Evolutionary conservation across 192 early-diverging fungal species (phyloP), one percentile per base, ranked within the genome.

Genomic region (Entomortierella chlamydospora): DNA sequence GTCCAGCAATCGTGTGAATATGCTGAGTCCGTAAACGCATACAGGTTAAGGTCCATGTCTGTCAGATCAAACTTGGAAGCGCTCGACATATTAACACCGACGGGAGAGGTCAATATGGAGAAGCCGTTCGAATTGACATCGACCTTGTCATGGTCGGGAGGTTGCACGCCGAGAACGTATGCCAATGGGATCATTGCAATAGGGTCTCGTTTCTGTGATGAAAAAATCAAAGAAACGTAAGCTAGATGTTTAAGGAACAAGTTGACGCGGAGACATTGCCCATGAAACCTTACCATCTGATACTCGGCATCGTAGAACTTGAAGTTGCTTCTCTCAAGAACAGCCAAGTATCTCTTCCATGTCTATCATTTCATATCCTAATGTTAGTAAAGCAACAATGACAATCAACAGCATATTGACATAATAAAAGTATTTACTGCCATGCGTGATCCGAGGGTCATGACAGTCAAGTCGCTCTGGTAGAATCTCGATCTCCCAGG

Each of bases 231-330:
- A 59, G 33, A 59, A 34, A 41, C 7, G 30, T 28, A 54, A 13
- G 18, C 26, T 13, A 33, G 5, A 20, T 20, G 25, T 17, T 22
- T 47, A 28, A 67, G 7, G 13, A 26, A 31, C 1, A 31, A 47
- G 49, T 30, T 39, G 37, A 42, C 8, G 12, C 4, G 60, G 8
- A 5, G 57, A 59, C n/a, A 9, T 42, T 37, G n/a, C n/a, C 15
- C 23, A 25, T 47, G 13, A 41, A 13, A 6, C 39, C 39, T 43
- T 76, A 76, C 73, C 53, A 45, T 25, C 28, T 79, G 74, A 47
- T 79, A 70, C 34, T 79, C 74, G 17, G 68, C 60, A 50, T 79
- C 76, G 45, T 79, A 79, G 8, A 79, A 57, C 63, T 79, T 79
- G 57, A 79, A 13, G 6, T 68, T 20, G 50, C 33, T 54, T 30